These are phyloP conservation scores for Thozetella sp. DNA, from an alignment of 495 filamentous ascomycete genomes.

Conservation along the genomic window DNA sequence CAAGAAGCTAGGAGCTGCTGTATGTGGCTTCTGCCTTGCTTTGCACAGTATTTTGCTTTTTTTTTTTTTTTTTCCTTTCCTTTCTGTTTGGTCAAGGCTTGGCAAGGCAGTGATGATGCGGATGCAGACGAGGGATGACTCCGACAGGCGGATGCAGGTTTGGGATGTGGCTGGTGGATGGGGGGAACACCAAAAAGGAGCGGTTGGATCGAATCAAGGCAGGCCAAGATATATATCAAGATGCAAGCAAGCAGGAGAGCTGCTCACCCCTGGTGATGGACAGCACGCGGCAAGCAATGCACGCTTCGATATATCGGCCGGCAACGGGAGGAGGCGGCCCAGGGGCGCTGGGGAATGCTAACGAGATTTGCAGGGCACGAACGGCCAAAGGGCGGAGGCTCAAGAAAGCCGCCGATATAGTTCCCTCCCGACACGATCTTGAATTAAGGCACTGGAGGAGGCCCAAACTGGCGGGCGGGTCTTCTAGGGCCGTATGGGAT, in stretches of 20 bases:
- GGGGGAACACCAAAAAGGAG: neutral
- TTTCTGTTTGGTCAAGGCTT: too few species aligned
- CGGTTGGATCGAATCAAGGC: neutral
- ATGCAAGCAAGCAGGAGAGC: too few species aligned
- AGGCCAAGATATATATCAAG: neutral
- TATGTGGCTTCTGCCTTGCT: too few species aligned
- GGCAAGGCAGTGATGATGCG: neutral
- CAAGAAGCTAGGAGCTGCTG: too few species aligned
- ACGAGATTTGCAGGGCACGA: neutral
- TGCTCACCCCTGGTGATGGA: neutral
- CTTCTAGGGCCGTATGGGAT: neutral
- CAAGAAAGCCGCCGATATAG: neutral
- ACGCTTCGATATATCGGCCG: conserved; percentile 1
- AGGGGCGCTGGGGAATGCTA: neutral
- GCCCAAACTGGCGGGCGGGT: neutral
- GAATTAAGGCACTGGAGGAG: too few species aligned
- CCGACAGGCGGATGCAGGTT: neutral
- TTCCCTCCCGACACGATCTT: neutral
- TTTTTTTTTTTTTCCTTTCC: too few species aligned
- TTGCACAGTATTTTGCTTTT: too few species aligned
- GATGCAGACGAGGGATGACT: neutral
- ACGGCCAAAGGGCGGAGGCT: neutral
- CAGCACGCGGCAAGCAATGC: conserved; percentile 1
- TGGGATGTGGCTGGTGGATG: neutral
- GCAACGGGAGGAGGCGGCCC: neutral